Percentiles rank a stretch among this genome's conserved stretches.
phyloP scores from a whole-genome alignment of 768 basidiomycete genomes.

The Lactarius hatsudake region DNA sequence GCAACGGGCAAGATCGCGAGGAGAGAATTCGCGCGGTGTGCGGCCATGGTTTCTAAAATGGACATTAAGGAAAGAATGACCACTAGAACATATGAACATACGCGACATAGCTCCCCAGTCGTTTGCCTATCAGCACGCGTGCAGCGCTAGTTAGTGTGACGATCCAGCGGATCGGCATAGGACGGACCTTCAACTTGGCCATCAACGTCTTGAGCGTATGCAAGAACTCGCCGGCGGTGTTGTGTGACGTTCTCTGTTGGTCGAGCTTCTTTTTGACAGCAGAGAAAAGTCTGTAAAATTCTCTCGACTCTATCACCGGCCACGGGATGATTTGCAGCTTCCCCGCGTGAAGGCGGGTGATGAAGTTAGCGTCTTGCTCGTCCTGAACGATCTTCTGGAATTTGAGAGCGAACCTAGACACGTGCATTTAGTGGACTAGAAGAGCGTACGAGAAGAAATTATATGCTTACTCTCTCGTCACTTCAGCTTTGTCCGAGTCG shows the following conservation, averaged over 20 bases:
- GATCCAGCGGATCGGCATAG: neutral
- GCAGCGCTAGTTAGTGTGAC: neutral
- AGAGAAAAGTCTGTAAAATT: conserved; percentile 56
- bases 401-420: conserved; percentile 50
- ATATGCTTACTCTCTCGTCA: conserved; percentile 52
- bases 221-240: conserved; percentile 52
- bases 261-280: conserved; percentile 48
- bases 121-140: conserved; percentile 42
- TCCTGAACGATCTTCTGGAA: conserved; percentile 61
- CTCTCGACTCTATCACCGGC: conserved; percentile 62
- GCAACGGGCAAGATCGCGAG: conserved; percentile 44
- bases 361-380: conserved; percentile 62
- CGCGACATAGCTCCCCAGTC: conserved; percentile 66
- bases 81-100: conserved; percentile 34
- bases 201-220: conserved; percentile 59
- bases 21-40: conserved; percentile 42
- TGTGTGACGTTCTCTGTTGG: conserved; percentile 49
- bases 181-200: conserved; percentile 60
- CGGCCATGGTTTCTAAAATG: conserved; percentile 44
- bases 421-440: neutral
- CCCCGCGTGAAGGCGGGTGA: conserved; percentile 56
- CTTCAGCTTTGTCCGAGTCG: conserved; percentile 58
- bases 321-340: conserved; percentile 58
- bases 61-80: neutral
- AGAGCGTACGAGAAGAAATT: neutral